phyloP scores from a whole-genome alignment of 2,329 filamentous ascomycete genomes.

The Stachybotrys elegans region DNA sequence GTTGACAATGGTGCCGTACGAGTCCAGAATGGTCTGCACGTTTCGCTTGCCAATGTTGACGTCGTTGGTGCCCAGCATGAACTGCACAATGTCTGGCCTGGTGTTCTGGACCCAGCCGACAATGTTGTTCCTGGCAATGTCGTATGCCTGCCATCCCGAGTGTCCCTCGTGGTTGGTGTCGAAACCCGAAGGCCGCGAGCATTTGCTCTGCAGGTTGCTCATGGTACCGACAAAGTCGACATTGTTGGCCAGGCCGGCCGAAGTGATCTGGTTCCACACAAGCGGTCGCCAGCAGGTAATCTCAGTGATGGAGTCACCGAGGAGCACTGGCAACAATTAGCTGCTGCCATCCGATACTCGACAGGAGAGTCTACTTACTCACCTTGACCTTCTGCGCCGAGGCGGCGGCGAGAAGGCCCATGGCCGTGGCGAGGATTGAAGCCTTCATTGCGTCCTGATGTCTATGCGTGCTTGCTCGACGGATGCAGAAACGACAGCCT shows the following conservation, averaged over 20 bases:
- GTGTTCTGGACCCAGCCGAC: slow-evolving; percentile 29
- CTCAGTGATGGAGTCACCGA: slow-evolving; percentile 39
- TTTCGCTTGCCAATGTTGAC: slow-evolving; percentile 18
- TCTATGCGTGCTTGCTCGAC: too few species aligned
- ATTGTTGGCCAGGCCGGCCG: slow-evolving; percentile 22
- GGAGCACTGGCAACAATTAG: slow-evolving; percentile 13
- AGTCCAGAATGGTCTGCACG: slow-evolving; percentile 6
- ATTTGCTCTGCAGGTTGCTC: slow-evolving; percentile 32
- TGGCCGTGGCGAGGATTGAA: not conserved
- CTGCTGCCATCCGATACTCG: not conserved
- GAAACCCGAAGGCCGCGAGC: slow-evolving; percentile 26
- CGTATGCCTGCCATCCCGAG: not conserved
- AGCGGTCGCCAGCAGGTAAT: slow-evolving; percentile 38
- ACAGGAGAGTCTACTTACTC: not conserved
- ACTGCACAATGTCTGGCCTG: slow-evolving; percentile 35
- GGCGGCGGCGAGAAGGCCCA: not conserved
- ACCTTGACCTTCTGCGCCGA: not conserved
- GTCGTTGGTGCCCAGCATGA: slow-evolving; percentile 42
- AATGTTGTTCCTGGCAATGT: slow-evolving; percentile 30
- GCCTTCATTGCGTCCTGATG: too few species aligned
- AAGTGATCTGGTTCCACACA: slow-evolving; percentile 32
- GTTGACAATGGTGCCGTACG: not conserved
- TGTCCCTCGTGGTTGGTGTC: slow-evolving; percentile 38
- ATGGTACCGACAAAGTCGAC: slow-evolving; percentile 37
- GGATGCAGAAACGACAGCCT: too few species aligned